Conservation (phyloP, 2,329 filamentous ascomycete genomes). For the Talaromyces islandicus region DNA sequence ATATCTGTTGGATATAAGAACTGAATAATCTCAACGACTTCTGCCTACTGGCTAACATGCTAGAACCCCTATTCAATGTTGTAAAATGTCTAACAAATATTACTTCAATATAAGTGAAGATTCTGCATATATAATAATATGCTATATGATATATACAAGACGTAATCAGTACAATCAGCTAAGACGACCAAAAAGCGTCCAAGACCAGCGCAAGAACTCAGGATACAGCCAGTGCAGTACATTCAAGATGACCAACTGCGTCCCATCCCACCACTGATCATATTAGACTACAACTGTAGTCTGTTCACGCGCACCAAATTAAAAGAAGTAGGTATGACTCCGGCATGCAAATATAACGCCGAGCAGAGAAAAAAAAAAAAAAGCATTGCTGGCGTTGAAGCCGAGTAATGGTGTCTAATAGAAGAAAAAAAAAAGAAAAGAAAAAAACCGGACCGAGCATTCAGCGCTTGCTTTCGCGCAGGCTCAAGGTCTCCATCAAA, state of each 20-base stretch:
- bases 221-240: constrained; percentile 24
- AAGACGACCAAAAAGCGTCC: constrained; percentile 22
- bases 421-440: constrained; percentile 4
- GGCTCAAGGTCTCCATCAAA: constrained; percentile 12
- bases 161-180: constrained; percentile 21
- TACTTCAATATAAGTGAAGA: too few relatives aligned
- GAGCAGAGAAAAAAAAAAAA: not conserved
- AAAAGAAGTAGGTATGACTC: not conserved
- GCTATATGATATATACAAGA: not conserved
- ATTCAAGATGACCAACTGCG: constrained; percentile 28
- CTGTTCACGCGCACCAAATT: constrained; percentile 1
- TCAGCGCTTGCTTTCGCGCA: constrained; percentile 13
- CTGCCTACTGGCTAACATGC: not conserved
- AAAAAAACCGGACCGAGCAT: constrained; percentile 12
- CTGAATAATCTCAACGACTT: too few relatives aligned
- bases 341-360: not conserved
- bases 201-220: not conserved
- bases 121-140: not conserved
- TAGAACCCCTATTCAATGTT: not conserved
- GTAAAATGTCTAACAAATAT: too few relatives aligned
- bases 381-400: constrained; percentile 1
- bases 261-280: constrained; percentile 6
- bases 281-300: constrained; percentile 2
- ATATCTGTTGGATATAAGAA: too few relatives aligned
- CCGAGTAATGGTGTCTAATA: not conserved